Evolutionary conservation across 805 yeast species (phyloP).

Genomic region (Kazachstania taianensis): DNA sequence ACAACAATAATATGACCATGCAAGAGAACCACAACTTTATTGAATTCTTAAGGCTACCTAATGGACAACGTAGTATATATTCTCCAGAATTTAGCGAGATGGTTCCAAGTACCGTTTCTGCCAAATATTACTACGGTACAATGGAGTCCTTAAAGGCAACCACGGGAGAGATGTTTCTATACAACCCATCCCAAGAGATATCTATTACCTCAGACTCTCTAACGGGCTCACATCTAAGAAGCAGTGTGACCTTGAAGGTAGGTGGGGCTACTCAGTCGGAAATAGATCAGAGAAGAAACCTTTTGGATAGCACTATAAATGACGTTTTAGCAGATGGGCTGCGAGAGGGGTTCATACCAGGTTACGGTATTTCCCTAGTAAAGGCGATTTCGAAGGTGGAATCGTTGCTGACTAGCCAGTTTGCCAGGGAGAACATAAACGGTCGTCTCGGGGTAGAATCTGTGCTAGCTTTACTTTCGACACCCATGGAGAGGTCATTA

Average conservation of each 20-base stretch:
- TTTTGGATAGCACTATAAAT: conserved; percentile 22
- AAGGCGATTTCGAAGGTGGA: conserved; percentile 11
- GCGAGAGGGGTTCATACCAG: conserved; percentile 21
- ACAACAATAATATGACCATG: conserved; percentile 11
- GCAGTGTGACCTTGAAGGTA: conserved; percentile 23
- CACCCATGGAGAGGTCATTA: conserved; percentile 16
- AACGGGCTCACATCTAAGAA: conserved; percentile 13
- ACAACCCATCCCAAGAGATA: conserved; percentile 11
- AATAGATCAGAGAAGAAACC: conserved; percentile 21
- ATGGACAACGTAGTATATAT: conserved; percentile 19
- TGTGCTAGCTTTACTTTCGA: conserved; percentile 9
- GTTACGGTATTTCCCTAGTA: conserved; percentile 17
- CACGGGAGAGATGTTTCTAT: conserved; percentile 24
- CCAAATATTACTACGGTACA: conserved; percentile 20
- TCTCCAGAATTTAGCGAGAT: conserved; percentile 21
- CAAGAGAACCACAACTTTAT: conserved; percentile 21
- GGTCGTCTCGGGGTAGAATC: conserved; percentile 10
- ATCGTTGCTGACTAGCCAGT: neutral
- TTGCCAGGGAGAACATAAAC: neutral
- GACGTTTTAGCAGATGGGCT: conserved; percentile 20
- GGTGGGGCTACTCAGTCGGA: conserved; percentile 26
- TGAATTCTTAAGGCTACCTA: conserved; percentile 21
- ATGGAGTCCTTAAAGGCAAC: conserved; percentile 26
- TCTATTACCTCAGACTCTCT: neutral
- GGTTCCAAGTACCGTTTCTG: conserved; percentile 26